Conservation (phyloP, 345 rosid species). For the Salix koriyanagi region DNA sequence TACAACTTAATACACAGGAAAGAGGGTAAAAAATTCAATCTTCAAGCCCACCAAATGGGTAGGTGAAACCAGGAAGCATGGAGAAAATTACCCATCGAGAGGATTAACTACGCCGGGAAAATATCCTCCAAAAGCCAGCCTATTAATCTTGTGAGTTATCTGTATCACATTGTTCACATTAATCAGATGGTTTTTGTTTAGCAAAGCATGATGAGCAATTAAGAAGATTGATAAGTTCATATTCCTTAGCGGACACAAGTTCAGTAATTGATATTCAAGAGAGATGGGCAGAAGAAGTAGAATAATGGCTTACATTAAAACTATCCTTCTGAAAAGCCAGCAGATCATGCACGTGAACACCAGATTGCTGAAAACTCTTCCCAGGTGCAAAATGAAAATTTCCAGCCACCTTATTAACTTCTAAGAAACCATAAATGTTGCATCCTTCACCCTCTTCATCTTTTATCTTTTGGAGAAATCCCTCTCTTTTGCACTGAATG, state of each 20-base stretch:
- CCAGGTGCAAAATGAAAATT: constrained; percentile 98
- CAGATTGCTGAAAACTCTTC: constrained; percentile 93
- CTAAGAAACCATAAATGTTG: constrained; percentile 85
- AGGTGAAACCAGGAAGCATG: constrained; percentile 4
- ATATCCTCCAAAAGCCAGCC: constrained; percentile 74
- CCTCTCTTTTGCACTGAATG: constrained; percentile 89
- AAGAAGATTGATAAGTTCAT: not conserved
- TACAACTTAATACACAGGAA: not conserved
- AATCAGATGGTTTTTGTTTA: constrained; percentile 3
- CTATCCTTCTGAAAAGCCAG: constrained; percentile 78
- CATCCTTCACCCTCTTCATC: constrained; percentile 98
- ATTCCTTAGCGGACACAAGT: not conserved
- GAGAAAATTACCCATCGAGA: constrained; percentile 68
- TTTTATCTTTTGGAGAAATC: constrained; percentile 75
- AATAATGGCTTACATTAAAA: constrained; percentile 59
- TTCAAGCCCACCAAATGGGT: constrained; percentile 1
- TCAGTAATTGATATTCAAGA: not conserved
- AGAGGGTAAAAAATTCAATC: constrained; percentile 1
- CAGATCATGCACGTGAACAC: constrained; percentile 80
- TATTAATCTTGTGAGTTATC: constrained; percentile 88
- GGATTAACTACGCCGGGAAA: constrained; percentile 94
- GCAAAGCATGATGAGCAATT: not conserved
- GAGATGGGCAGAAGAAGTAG: not conserved
- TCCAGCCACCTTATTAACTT: constrained; percentile 93
- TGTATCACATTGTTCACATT: constrained; percentile 25